A percentile compares a stretch with the other conserved stretches of the same genome.
Conservation (phyloP, 108 stramenopile species). For the Licmophora abbreviata region DNA sequence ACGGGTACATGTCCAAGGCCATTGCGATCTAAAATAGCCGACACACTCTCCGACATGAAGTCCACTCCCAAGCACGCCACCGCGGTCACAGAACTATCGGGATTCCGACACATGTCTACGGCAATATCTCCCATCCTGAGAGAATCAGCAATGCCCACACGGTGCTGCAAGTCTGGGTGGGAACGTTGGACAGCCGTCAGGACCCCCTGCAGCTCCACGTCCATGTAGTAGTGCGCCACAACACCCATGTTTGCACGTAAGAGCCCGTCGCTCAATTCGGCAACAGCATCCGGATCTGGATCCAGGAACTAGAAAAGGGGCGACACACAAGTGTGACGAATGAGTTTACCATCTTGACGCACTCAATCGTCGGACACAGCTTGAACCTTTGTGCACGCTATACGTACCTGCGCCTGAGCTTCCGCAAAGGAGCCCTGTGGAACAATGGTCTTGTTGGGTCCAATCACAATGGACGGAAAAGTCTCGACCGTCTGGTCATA, state of each 20-base stretch:
- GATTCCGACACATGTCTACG: conserved; percentile 67
- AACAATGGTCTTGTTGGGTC: conserved; percentile 32
- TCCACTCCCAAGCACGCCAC: conserved; percentile 91
- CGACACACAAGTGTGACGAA: not conserved
- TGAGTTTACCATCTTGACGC: conserved; percentile 1
- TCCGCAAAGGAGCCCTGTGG: conserved; percentile 82
- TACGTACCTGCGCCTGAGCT: conserved; percentile 63
- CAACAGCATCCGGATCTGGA: conserved; percentile 63
- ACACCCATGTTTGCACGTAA: conserved; percentile 70
- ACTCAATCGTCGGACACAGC: not conserved
- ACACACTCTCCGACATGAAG: conserved; percentile 90
- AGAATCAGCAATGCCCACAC: conserved; percentile 88
- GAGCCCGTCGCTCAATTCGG: conserved; percentile 38
- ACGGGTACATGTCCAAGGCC: conserved; percentile 73
- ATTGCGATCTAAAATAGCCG: conserved; percentile 73
- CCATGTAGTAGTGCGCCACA: conserved; percentile 97
- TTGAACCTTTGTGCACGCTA: not conserved
- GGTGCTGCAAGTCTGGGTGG: conserved; percentile 17
- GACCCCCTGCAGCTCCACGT: conserved; percentile 92
- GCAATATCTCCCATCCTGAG: conserved; percentile 94
- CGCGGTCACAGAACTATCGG: conserved; percentile 24
- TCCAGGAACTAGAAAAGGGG: conserved; percentile 46
- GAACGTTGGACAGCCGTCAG: conserved; percentile 46
- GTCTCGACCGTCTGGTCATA: conserved; percentile 28
- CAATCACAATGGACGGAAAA: conserved; percentile 74